Percentiles rank a stretch among this genome's conserved stretches.
Evolutionary conservation across 2,329 filamentous ascomycete genomes (phyloP).

Genomic region (Hypoxylon sp.): DNA sequence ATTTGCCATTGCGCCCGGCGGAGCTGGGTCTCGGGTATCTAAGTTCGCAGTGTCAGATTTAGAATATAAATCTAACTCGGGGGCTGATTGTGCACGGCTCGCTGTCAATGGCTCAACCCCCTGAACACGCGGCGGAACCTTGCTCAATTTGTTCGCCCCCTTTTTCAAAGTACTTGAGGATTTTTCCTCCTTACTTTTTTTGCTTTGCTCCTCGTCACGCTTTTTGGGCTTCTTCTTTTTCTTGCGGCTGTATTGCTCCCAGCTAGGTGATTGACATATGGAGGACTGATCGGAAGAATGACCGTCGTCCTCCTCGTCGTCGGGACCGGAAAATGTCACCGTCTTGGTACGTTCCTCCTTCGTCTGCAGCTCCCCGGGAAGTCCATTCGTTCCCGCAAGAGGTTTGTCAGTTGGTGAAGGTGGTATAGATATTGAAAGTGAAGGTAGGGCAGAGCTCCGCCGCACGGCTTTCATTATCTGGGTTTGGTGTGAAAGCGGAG

Average conservation of each 20-base stretch:
- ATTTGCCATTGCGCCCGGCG: slow-evolving; percentile 44
- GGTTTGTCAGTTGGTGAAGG: slow-evolving; percentile 47
- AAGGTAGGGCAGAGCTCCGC: slow-evolving; percentile 52
- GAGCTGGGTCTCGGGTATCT: slow-evolving; percentile 33
- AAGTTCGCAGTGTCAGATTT: slow-evolving; percentile 43
- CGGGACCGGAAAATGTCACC: slow-evolving; percentile 58
- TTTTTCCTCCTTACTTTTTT: slow-evolving; percentile 59
- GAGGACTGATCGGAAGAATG: slow-evolving; percentile 62
- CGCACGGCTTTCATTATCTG: slow-evolving; percentile 56
- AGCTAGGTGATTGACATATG: slow-evolving; percentile 74
- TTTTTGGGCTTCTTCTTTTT: slow-evolving; percentile 67
- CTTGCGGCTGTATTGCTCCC: slow-evolving; percentile 70
- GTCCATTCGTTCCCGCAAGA: slow-evolving; percentile 42
- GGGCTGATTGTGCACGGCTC: slow-evolving; percentile 50
- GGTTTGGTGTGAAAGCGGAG: slow-evolving; percentile 54
- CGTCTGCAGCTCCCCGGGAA: slow-evolving; percentile 38
- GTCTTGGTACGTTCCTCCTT: slow-evolving; percentile 56
- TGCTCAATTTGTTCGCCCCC: slow-evolving; percentile 58
- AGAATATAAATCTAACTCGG: slow-evolving; percentile 46
- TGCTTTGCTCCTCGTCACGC: slow-evolving; percentile 58
- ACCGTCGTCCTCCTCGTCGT: slow-evolving; percentile 53
- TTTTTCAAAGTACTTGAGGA: slow-evolving; percentile 57
- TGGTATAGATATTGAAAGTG: slow-evolving; percentile 55
- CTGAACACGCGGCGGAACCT: slow-evolving; percentile 52
- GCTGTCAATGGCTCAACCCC: slow-evolving; percentile 49